Evolutionary conservation across 495 filamentous ascomycete genomes (phyloP).

Genomic region (Platismatia glauca): DNA sequence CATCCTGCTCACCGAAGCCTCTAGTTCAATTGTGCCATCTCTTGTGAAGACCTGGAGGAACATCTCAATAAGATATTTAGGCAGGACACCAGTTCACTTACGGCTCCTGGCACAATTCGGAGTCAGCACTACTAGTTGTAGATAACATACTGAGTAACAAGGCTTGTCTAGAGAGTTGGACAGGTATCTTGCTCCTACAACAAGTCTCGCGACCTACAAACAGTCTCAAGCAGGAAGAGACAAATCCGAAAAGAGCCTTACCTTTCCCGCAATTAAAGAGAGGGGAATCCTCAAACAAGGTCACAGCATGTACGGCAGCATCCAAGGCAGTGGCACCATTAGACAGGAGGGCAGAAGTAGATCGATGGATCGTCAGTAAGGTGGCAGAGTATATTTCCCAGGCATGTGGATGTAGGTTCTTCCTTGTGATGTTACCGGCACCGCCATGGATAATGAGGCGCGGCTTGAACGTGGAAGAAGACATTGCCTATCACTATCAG

Average conservation of each 20-base stretch:
- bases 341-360: slow-evolving; percentile 36
- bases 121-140: too few relatives aligned
- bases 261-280: slow-evolving; percentile 83
- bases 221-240: too few relatives aligned
- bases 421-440: slow-evolving; percentile 66
- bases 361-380: slow-evolving; percentile 53
- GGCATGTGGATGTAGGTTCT: slow-evolving; percentile 52
- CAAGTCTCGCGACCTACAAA: too few relatives aligned
- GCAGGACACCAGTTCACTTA: neutral
- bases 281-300: slow-evolving; percentile 66
- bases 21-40: slow-evolving; percentile 75
- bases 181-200: too few relatives aligned
- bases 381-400: slow-evolving; percentile 53
- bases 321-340: slow-evolving; percentile 51
- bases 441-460: slow-evolving; percentile 83
- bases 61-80: neutral
- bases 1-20: slow-evolving; percentile 46
- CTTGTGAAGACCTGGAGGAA: slow-evolving; percentile 55
- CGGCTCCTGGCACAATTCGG: too few relatives aligned
- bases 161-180: too few relatives aligned
- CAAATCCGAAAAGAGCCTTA: too few relatives aligned
- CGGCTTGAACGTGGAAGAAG: slow-evolving; percentile 38
- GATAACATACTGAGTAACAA: too few relatives aligned
- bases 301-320: slow-evolving; percentile 66
- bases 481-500: neutral